These are phyloP conservation scores for Colletotrichum eleusines DNA, from an alignment of 2,329 filamentous ascomycete species.

Conservation along the genomic window DNA sequence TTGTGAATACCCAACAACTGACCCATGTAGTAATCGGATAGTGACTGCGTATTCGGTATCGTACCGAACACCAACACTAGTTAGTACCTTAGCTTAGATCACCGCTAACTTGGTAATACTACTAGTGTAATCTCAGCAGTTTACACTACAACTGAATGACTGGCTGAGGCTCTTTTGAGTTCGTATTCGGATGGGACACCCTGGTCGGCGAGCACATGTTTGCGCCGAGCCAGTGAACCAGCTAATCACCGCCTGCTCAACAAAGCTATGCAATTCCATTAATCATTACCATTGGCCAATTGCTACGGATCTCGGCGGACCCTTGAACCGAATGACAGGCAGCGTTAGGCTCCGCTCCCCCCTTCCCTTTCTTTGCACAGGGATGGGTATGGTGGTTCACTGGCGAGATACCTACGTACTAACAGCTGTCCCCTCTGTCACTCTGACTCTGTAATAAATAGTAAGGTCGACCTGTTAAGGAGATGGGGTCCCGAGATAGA, in stretches of 20 bases:
- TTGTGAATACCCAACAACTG: background rate
- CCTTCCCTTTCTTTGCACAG: too few relatives aligned
- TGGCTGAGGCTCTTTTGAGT: conserved; percentile 14
- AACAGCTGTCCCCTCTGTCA: background rate
- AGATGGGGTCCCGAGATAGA: background rate
- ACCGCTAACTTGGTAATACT: background rate
- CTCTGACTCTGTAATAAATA: background rate
- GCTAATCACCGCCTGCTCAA: conserved; percentile 27
- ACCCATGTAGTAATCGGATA: background rate
- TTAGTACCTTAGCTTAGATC: too few relatives aligned
- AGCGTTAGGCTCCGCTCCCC: background rate
- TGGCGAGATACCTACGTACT: too few relatives aligned
- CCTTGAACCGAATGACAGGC: conserved; percentile 3
- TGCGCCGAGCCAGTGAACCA: background rate
- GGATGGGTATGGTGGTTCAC: too few relatives aligned
- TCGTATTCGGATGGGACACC: conserved; percentile 36
- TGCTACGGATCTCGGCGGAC: background rate
- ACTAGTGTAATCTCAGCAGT: background rate
- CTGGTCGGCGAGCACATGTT: conserved; percentile 8
- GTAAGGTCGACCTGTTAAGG: background rate
- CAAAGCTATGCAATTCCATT: background rate
- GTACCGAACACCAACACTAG: background rate
- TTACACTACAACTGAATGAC: background rate
- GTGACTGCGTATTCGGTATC: background rate
- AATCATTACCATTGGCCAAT: conserved; percentile 25